Conservation (phyloP, 495 filamentous ascomycete genomes). For the Neurospora sp. region DNA sequence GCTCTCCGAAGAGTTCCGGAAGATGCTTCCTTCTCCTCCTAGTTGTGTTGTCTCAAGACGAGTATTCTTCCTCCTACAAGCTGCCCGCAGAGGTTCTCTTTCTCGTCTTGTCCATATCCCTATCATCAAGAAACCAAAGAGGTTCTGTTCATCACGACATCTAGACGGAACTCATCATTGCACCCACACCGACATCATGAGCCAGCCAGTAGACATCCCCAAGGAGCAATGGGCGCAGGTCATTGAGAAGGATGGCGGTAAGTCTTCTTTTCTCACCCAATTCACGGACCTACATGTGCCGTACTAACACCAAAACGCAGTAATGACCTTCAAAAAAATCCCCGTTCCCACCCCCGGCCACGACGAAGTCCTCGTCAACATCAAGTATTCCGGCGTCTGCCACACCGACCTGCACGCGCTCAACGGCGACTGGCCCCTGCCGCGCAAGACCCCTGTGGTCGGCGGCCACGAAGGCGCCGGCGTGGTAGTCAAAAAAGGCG, state of each 20-base stretch:
- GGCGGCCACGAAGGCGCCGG: constrained; percentile 91
- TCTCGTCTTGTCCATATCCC: neutral
- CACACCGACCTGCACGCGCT: constrained; percentile 79
- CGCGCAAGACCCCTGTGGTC: constrained; percentile 66
- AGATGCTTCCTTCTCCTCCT: neutral
- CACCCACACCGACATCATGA: neutral
- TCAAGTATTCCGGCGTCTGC: constrained; percentile 85
- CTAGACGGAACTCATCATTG: neutral
- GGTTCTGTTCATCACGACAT: neutral
- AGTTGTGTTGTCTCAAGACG: neutral
- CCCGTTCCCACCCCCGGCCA: constrained; percentile 63
- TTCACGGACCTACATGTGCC: neutral
- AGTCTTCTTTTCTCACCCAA: constrained; percentile 2
- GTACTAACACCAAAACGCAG: constrained; percentile 25
- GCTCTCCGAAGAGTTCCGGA: neutral
- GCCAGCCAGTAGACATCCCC: constrained; percentile 36
- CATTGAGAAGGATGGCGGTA: constrained; percentile 60
- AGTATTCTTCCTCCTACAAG: neutral
- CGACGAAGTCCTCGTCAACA: constrained; percentile 76
- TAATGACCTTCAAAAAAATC: constrained; percentile 59
- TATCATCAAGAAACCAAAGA: neutral
- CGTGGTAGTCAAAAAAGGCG: constrained; percentile 65
- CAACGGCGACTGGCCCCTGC: constrained; percentile 76
- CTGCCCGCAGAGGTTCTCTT: neutral
- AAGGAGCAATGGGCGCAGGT: constrained; percentile 76